Evolutionary conservation across 2,329 filamentous ascomycete species (phyloP).

Genomic region (Knufia petricola): DNA sequence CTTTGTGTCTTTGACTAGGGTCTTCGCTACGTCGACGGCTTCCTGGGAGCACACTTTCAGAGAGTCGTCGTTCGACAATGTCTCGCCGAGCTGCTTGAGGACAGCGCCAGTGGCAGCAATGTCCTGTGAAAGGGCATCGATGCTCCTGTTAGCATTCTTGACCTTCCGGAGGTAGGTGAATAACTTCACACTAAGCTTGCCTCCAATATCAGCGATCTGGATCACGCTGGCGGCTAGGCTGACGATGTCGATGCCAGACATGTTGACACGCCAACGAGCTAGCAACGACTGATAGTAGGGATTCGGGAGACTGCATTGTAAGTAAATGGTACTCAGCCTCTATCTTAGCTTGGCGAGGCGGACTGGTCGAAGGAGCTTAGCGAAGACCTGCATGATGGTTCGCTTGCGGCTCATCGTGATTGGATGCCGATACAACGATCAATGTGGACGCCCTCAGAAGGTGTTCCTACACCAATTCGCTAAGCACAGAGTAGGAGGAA

Average conservation of each 20-base stretch:
- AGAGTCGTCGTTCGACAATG: constrained; percentile 23
- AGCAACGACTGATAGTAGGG: too few relatives aligned
- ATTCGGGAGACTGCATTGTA: too few relatives aligned
- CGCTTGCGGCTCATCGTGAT: too few relatives aligned
- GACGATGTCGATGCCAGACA: background rate
- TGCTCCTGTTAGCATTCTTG: constrained; percentile 22
- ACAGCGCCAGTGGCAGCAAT: constrained; percentile 26
- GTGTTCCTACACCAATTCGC: too few relatives aligned
- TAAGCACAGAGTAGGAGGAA: too few relatives aligned
- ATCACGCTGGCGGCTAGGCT: constrained; percentile 8
- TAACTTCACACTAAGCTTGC: constrained; percentile 26
- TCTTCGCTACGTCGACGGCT: constrained; percentile 17
- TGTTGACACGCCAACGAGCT: background rate
- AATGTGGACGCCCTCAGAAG: too few relatives aligned
- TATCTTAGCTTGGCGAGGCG: too few relatives aligned
- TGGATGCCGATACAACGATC: too few relatives aligned
- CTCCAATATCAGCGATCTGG: constrained; percentile 27
- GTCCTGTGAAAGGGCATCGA: constrained; percentile 24
- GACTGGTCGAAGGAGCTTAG: too few relatives aligned
- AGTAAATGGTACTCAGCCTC: too few relatives aligned
- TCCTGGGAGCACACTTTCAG: constrained; percentile 19
- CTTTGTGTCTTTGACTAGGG: constrained; percentile 21
- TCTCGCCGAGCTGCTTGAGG: constrained; percentile 23
- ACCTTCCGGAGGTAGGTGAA: constrained; percentile 26
- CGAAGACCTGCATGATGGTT: too few relatives aligned